Evolutionary conservation across 2,329 filamentous ascomycete species (phyloP), one percentile per base, ranked within the genome.

Genomic region (Fusarium protoensiforme): DNA sequence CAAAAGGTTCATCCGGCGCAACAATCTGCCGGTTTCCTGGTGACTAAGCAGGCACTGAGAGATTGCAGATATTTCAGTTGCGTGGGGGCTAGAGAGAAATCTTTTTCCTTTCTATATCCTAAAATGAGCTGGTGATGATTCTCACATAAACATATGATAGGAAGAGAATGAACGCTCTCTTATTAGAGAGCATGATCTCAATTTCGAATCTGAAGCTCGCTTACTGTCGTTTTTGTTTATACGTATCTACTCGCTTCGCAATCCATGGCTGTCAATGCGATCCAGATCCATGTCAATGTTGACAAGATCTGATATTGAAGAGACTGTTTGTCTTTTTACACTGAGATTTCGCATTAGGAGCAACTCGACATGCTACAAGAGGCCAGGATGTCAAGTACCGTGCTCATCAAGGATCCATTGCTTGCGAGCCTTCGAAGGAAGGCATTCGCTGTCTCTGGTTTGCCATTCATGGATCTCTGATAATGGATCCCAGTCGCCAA

Each of bases 111-210:
- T 79, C 73, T 79, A 77, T 74, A 80, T 78, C 68, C 75, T 79
- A 81, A 80, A 73, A 73, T 81, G 81, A 85, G 89, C 88, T 90
- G 65, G 81, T 91, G 89, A 91, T 91, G 89, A 91, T 89, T 87
- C 83, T 80, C 81, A 79, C 81, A 85, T 84, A 84, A 86, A 84
- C 79, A 82, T 82, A 89, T 89, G 87, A 91, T 91, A 91, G 89
- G 89, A 91, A 91, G 89, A 91, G 89, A 87, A 85, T 91, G 88
- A 91, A 88, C 84, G 86, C 85, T 87, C 82, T 82, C 83, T 56
- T 78, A 69, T 75, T 74, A 82, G 85, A 84, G 84, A 85, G 85
- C 84, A 87, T 91, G 89, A 91, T 91, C 86, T 90, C 86, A 90
- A 84, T 82, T 83, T 83, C 80, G 81, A 86, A 88, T 91, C 89